Base-by-base conservation (phyloP, 768 basidiomycete genomes). In the Boletellus sp. region DNA sequence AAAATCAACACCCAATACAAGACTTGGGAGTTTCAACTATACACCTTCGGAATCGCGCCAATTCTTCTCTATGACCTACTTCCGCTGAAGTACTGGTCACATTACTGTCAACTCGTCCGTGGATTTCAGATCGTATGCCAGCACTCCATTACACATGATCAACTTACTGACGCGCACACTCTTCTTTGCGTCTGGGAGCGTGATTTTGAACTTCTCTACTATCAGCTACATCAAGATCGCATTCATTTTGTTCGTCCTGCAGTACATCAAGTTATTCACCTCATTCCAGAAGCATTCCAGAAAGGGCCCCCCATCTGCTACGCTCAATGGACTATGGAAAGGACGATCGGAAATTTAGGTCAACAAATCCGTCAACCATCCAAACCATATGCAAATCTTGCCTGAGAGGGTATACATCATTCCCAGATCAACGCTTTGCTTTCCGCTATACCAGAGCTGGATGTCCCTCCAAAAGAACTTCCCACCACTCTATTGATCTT, bases 311-410 rank as follows among this genome's bases (percentile, higher is more conserved):
- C 38, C 0, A 47, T 50, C 4, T 50, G 52, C 13, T 55, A 52
- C n/a, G 42, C 64, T 1, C 68, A 71, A 26, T 72, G 64, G 64
- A 62, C 58, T 0, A 56, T 72, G 50, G 69, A 70, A 34, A 20
- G 51, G 0, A 61, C 58, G 0, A 66, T 69, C n/a, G 61, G 66
- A 0, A 65, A 58, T 19, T 51, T 69, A 10, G 68, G 63, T 0
- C 40, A 51, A 46, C 59, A 70, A 47, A 57, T 68, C 7, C 32
- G 35, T 0, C 55, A 56, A 9, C 53, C 45, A 10, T 32, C 20
- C 23, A 26, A 46, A 6, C 50, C 40, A 0, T 51, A 45, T 31
- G 44, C n/a, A 20, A 51, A 51, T 11, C 20, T 51, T 11, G 17
- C 44, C 0, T 32, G 12, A 6, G 39, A 51, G 19, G 50, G 50